These are phyloP conservation scores for Globisporangium ultimum DNA, from an alignment of 352 stramenopile species.

Conservation along the genomic window DNA sequence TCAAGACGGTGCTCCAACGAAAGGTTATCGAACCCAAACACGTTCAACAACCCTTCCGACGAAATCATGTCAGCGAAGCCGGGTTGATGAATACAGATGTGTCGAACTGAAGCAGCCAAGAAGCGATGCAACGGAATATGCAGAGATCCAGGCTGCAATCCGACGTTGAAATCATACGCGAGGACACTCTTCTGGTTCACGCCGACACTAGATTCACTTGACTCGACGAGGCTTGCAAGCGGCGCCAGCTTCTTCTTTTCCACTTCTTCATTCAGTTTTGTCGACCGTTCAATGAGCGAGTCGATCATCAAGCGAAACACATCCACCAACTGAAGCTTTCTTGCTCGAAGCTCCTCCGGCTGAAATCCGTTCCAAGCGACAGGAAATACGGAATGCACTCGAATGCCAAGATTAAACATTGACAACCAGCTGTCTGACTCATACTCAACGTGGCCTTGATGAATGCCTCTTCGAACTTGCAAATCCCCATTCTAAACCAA, in stretches of 20 bases:
- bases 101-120: conserved; percentile 61
- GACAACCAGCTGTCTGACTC: conserved; percentile 86
- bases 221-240: conserved; percentile 27
- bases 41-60: conserved; percentile 37
- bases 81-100: conserved; percentile 56
- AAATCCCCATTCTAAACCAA: conserved; percentile 60
- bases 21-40: conserved; percentile 61
- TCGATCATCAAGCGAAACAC: conserved; percentile 50
- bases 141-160: conserved; percentile 55
- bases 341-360: conserved; percentile 26
- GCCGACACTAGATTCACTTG: conserved; percentile 10
- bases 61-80: conserved; percentile 48
- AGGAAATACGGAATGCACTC: conserved; percentile 80
- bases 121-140: conserved; percentile 86
- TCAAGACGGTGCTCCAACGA: conserved; percentile 42
- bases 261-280: conserved; percentile 40
- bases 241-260: conserved; percentile 44
- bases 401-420: conserved; percentile 88
- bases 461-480: conserved; percentile 62
- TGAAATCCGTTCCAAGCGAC: conserved; percentile 74
- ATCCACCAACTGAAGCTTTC: conserved; percentile 29
- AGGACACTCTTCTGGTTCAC: conserved; percentile 16
- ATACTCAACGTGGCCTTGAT: conserved; percentile 84
- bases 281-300: conserved; percentile 41
- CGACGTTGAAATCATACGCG: conserved; percentile 70